Percentiles rank a stretch among this genome's conserved stretches.
These are phyloP conservation scores for Calonectria pauciramosa DNA, from an alignment of 2,329 filamentous ascomycete genomes.

Conservation along the genomic window DNA sequence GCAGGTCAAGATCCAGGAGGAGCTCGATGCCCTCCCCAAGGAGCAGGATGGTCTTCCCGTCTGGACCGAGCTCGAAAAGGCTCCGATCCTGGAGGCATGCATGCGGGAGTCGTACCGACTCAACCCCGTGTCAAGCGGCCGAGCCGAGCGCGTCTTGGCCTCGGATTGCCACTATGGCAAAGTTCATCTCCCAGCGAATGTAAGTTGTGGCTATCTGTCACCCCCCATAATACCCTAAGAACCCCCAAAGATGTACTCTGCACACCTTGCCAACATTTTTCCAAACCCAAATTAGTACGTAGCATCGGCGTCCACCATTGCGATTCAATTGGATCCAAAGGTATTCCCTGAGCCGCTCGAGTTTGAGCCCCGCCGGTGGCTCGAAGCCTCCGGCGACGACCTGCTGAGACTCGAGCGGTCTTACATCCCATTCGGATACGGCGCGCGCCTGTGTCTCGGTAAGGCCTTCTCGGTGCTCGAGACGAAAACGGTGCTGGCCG, in stretches of 20 bases:
- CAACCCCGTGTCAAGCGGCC: constrained; percentile 12
- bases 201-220: constrained; percentile 16
- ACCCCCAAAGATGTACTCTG: constrained; percentile 6
- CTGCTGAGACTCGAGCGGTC: constrained; percentile 5
- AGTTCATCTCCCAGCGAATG: constrained; percentile 1
- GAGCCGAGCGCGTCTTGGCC: constrained; percentile 1
- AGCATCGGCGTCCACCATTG: constrained; percentile 16
- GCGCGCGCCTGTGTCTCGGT: constrained; percentile 8
- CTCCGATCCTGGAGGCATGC: constrained; percentile 3
- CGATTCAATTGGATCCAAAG: constrained; percentile 7
- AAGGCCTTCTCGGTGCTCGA: constrained; percentile 9
- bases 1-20: constrained; percentile 3
- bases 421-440: constrained; percentile 12
- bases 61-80: constrained; percentile 7
- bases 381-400: neutral
- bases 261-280: constrained; percentile 14
- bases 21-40: constrained; percentile 3
- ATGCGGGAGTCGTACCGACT: constrained; percentile 16
- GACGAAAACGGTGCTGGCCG: neutral
- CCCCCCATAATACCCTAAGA: neutral
- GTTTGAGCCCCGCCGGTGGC: constrained; percentile 8
- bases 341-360: constrained; percentile 4
- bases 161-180: neutral
- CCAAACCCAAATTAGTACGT: constrained; percentile 8
- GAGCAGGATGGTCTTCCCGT: constrained; percentile 7